Base-by-base conservation (phyloP, 176 grass and related monocot species). In the Rhynchospora breviuscula region DNA sequence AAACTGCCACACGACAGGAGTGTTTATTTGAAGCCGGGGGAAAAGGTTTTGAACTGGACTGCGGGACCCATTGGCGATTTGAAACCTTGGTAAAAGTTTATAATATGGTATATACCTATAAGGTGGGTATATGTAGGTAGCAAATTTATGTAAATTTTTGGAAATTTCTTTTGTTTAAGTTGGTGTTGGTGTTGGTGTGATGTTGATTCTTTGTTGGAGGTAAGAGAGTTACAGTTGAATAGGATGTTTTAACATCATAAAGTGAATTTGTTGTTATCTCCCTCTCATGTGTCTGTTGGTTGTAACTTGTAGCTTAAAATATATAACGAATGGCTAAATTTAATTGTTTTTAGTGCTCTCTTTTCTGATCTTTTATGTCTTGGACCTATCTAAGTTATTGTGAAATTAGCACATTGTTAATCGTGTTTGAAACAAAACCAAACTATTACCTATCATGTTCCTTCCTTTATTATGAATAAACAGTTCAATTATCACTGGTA, bases 1-100 rank as follows among this genome's bases (percentile, higher is more conserved):
- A 98, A 98, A 86, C 89, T 94, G 13, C 95, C 95, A 7, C 95
- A 98, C 58, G 85, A 73, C 0, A 85, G 89, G 49, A 87, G 90
- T n/a, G 68, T 75, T n/a, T 94, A 86, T 86, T 90, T 98, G n/a
- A 66, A 79, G 69, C 89, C 90, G 6, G 84, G 90, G 0, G 81
- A 91, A 8, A 81, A 73, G 84, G 68, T 33, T 53, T 89, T 98
- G 56, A 98, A 93, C 87, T 98, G 95, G 92, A 98, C 95, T n/a
- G 87, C 90, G 0, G 95, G 95, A 25, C 90, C 95, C 22, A 87
- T 94, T 14, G 95, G 92, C 11, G 92, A 97, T 88, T 86, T 97
- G 83, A 97, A 97, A 83, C 87, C 92, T 23, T 97, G 94, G 94
- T 94, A 92, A 82, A 0, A 7, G 80, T 40, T 40, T 40, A 71